Evolutionary conservation across 805 yeast genomes (phyloP).

Genomic region (Metschnikowia chrysomelidarum): DNA sequence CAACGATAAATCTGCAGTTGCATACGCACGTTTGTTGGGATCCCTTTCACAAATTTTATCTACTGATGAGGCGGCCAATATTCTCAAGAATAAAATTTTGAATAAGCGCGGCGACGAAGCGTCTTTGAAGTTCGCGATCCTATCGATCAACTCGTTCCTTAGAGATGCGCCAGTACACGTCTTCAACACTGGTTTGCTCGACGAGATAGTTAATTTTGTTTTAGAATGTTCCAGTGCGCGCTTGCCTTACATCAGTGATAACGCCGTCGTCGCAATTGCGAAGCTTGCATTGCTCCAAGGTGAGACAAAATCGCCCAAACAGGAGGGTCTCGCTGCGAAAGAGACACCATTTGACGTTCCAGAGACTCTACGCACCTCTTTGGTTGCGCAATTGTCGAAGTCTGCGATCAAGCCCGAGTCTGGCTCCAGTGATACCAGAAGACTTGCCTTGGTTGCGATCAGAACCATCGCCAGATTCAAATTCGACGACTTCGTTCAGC

Average conservation of each 20-base stretch:
- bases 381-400: conserved; percentile 53
- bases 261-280: conserved; percentile 77
- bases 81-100: conserved; percentile 59
- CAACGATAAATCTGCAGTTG: conserved; percentile 63
- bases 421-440: conserved; percentile 70
- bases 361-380: conserved; percentile 36
- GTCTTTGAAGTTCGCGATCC: conserved; percentile 55
- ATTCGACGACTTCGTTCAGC: conserved; percentile 47
- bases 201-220: conserved; percentile 50
- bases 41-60: conserved; percentile 68
- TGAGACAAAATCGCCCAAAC: conserved; percentile 31
- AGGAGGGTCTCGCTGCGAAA: conserved; percentile 12
- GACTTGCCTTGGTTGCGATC: conserved; percentile 71
- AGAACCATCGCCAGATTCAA: conserved; percentile 72
- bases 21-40: conserved; percentile 78
- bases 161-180: conserved; percentile 71
- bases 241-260: conserved; percentile 61
- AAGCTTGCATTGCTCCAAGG: conserved; percentile 61
- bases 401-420: conserved; percentile 53
- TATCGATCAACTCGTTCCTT: conserved; percentile 76
- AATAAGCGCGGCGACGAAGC: conserved; percentile 45
- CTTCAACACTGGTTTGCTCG: conserved; percentile 49
- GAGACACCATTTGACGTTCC: conserved; percentile 38
- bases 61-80: conserved; percentile 58
- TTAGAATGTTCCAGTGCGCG: conserved; percentile 41